Conservation (phyloP, 257 asterid genomes). For the Plantago major region DNA sequence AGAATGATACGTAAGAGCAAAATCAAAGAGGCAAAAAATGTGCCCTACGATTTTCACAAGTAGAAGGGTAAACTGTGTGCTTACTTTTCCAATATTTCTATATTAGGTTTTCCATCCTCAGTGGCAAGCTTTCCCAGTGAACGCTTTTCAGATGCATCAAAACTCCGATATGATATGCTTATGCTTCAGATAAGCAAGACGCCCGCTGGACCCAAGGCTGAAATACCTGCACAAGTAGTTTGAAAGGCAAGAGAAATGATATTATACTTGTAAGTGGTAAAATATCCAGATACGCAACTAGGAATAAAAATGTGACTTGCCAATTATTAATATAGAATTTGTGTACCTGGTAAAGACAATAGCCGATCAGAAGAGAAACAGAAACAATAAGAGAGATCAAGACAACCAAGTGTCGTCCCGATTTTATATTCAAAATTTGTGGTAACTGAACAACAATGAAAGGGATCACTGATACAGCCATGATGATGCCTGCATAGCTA, state of each 20-base stretch:
- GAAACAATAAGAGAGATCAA: constrained; percentile 68
- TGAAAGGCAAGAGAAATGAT: not conserved
- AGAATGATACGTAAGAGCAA: constrained; percentile 1
- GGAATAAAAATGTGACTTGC: too few relatives aligned
- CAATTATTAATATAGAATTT: not conserved
- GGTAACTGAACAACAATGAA: constrained; percentile 76
- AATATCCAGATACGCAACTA: too few relatives aligned
- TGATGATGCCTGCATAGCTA: constrained; percentile 73
- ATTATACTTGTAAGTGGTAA: not conserved
- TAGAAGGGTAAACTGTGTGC: not conserved
- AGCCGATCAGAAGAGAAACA: constrained; percentile 47
- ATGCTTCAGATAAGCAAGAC: constrained; percentile 62
- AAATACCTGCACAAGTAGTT: constrained; percentile 50
- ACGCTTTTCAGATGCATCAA: constrained; percentile 54
- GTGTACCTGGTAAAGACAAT: constrained; percentile 85
- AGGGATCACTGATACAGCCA: constrained; percentile 83
- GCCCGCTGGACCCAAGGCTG: constrained; percentile 83
- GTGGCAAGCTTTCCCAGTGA: constrained; percentile 64
- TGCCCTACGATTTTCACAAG: not conserved
- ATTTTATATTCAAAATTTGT: constrained; percentile 45
- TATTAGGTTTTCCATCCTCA: constrained; percentile 58
- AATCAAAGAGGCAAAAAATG: constrained; percentile 2
- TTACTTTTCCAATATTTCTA: constrained; percentile 59
- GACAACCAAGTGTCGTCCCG: constrained; percentile 64
- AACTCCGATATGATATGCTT: constrained; percentile 76